Conservation (phyloP, 2,329 filamentous ascomycete genomes). For the Fusarium sp. region DNA sequence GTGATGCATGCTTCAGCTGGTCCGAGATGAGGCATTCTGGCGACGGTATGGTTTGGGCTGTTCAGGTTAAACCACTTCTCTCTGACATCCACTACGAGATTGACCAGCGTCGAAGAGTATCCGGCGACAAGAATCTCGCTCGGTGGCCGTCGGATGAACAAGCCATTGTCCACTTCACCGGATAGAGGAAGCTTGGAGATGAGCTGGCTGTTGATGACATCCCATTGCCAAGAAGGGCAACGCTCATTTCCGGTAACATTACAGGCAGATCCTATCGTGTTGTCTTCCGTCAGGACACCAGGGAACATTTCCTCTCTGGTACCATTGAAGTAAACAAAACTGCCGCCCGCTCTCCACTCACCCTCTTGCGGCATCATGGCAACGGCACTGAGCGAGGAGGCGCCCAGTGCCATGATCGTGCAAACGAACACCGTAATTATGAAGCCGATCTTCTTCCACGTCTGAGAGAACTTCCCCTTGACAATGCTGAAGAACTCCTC, state of each 20-base stretch:
- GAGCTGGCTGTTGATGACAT: slow-evolving; percentile 27
- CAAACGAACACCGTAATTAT: slow-evolving; percentile 19
- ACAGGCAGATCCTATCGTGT: slow-evolving; percentile 13
- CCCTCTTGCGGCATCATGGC: slow-evolving; percentile 37
- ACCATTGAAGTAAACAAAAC: slow-evolving; percentile 26
- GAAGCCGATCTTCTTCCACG: slow-evolving; percentile 31
- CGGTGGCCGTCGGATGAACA: slow-evolving; percentile 19
- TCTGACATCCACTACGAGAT: slow-evolving; percentile 24
- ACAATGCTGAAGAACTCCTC: slow-evolving; percentile 30
- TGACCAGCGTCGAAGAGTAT: slow-evolving; percentile 2
- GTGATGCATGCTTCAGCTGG: slow-evolving; percentile 23
- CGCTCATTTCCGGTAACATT: slow-evolving; percentile 17
- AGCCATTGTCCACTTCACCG: slow-evolving; percentile 17
- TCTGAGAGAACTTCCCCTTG: slow-evolving; percentile 21
- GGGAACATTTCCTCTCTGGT: slow-evolving; percentile 27
- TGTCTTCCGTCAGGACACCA: neutral
- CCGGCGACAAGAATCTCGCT: slow-evolving; percentile 23
- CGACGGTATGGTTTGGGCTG: slow-evolving; percentile 30
- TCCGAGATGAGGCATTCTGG: slow-evolving; percentile 30
- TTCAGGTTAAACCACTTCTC: slow-evolving; percentile 25
- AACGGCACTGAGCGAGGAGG: slow-evolving; percentile 32
- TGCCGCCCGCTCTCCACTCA: slow-evolving; percentile 29
- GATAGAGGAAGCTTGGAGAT: slow-evolving; percentile 24
- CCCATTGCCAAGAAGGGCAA: slow-evolving; percentile 36
- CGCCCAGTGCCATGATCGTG: slow-evolving; percentile 26